These are phyloP conservation scores for Phyllosticta citriasiana DNA, from an alignment of 2,329 filamentous ascomycete species.

Conservation along the genomic window DNA sequence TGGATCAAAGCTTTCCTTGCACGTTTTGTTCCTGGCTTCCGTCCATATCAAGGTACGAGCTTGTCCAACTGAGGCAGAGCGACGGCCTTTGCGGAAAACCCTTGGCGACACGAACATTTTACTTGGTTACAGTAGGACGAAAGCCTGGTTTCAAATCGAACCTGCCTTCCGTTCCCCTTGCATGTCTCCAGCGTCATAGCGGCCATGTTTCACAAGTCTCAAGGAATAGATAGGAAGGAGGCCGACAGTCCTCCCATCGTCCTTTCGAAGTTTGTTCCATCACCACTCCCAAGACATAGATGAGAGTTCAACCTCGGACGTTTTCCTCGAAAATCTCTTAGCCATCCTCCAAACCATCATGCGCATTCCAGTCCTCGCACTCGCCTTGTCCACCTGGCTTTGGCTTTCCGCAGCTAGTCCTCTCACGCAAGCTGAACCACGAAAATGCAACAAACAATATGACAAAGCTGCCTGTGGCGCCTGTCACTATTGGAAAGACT, in stretches of 20 bases:
- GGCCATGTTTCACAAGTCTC: neutral
- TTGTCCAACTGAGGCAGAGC: no score
- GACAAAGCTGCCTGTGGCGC: neutral
- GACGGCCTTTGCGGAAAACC: neutral
- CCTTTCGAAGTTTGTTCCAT: neutral
- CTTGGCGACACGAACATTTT: neutral
- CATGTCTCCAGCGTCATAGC: neutral
- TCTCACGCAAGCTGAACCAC: neutral
- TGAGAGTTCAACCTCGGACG: neutral
- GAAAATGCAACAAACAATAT: conserved; percentile 1
- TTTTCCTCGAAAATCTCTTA: neutral
- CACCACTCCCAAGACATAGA: neutral
- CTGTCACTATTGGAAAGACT: conserved; percentile 6
- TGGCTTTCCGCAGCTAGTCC: neutral
- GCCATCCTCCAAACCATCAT: neutral
- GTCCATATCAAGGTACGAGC: no score
- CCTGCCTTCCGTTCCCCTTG: neutral
- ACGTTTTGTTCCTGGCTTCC: no score
- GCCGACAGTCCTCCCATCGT: neutral
- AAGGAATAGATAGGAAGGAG: neutral
- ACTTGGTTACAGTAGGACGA: neutral
- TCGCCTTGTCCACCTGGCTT: neutral
- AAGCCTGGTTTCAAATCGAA: neutral
- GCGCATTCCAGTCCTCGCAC: neutral
- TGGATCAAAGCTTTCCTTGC: no score